Conservation (phyloP, 2,329 filamentous ascomycete species). For the Lachnellula arida region DNA sequence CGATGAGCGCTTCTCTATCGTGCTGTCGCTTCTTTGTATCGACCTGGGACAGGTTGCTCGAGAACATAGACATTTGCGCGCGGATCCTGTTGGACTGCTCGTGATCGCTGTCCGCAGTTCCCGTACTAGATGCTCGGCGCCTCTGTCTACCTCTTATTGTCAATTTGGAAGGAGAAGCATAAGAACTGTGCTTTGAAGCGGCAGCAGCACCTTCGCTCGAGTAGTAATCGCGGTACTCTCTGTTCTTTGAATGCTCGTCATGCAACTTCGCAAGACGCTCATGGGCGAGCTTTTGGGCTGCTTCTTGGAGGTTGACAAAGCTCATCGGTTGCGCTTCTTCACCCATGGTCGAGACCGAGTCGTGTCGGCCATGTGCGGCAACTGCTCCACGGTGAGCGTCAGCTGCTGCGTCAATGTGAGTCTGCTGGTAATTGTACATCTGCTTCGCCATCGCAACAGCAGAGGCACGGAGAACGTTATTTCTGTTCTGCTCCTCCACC, state of each 20-base stretch:
- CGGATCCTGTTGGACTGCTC: conserved; percentile 68
- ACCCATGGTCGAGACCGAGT: conserved; percentile 31
- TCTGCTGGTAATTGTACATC: conserved; percentile 72
- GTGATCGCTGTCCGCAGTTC: conserved; percentile 45
- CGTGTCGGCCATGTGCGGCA: conserved; percentile 29
- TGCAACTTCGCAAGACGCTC: conserved; percentile 79
- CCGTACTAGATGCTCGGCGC: conserved; percentile 64
- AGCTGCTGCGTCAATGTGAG: conserved; percentile 36
- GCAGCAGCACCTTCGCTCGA: conserved; percentile 27
- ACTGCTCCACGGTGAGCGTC: conserved; percentile 27
- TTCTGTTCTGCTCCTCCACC: conserved; percentile 66
- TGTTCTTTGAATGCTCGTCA: conserved; percentile 58
- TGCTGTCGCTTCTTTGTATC: conserved; percentile 69
- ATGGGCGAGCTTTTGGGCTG: conserved; percentile 79
- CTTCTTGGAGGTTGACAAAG: conserved; percentile 70
- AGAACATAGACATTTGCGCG: conserved; percentile 74
- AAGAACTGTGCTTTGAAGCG: not conserved
- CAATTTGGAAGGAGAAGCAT: conserved; percentile 41
- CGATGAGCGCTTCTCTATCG: conserved; percentile 71
- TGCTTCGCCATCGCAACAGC: conserved; percentile 85
- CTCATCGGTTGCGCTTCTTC: conserved; percentile 45
- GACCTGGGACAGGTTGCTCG: conserved; percentile 59
- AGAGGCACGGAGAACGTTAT: conserved; percentile 72
- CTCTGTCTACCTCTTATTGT: conserved; percentile 53
- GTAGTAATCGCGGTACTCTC: conserved; percentile 73